Conservation (phyloP, 371 early-diverging fungal species). For the Dichotomocladium elegans region DNA sequence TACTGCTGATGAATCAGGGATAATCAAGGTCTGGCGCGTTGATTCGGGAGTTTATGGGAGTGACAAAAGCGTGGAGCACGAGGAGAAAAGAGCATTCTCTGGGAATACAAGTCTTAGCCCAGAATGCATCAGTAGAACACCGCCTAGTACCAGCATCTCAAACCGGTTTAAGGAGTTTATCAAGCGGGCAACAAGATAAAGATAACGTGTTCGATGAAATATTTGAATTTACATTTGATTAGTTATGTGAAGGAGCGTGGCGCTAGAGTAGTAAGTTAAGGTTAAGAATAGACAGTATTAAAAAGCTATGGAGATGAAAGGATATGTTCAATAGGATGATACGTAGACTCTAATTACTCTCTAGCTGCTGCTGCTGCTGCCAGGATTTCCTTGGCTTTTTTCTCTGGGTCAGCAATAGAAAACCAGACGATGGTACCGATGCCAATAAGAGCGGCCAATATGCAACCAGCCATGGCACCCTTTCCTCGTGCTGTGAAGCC, state of each 20-base stretch:
- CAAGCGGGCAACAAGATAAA: no score
- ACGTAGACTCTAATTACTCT: neutral
- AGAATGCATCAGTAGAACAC: no score
- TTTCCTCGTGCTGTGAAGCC: constrained; percentile 64
- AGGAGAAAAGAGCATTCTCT: no score
- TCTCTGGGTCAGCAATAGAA: constrained; percentile 29
- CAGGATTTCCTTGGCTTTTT: constrained; percentile 16
- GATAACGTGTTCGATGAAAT: no score
- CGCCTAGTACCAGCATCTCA: no score
- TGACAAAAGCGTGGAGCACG: no score
- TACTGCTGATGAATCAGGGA: constrained; percentile 59
- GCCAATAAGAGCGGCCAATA: constrained; percentile 69
- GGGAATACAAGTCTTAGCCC: no score
- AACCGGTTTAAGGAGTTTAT: no score
- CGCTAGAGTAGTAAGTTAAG: no score
- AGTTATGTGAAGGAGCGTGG: no score
- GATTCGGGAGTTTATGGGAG: constrained; percentile 46
- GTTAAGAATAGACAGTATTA: neutral
- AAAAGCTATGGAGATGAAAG: neutral
- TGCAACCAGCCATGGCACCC: constrained; percentile 64
- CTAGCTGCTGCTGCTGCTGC: constrained; percentile 5
- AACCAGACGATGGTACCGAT: constrained; percentile 72
- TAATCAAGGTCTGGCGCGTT: constrained; percentile 64
- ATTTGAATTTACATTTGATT: no score
- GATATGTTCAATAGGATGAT: neutral